A percentile compares a stretch with the other conserved stretches of the same genome.
These are phyloP conservation scores for Fraxinus velutina DNA, from an alignment of 305 asterid genomes.

Conservation along the genomic window DNA sequence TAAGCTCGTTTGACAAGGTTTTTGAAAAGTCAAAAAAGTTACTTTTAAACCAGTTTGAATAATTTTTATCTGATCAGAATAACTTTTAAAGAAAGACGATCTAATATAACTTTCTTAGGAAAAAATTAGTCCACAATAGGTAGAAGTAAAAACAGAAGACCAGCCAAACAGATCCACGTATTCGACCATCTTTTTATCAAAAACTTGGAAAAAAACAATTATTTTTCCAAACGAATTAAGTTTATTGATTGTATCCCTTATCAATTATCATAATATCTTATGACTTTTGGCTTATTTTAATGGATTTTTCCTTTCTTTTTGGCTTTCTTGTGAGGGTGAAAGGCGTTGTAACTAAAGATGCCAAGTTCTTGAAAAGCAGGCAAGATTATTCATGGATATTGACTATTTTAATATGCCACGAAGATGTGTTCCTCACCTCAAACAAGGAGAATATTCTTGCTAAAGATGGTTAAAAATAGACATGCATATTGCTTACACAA, in stretches of 20 bases:
- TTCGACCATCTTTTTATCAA: neutral
- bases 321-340: conserved; percentile 17
- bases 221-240: neutral
- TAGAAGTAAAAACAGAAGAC: neutral
- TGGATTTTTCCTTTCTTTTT: neutral
- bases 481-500: neutral
- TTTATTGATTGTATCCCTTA: neutral
- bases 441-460: conserved; percentile 28
- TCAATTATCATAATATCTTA: neutral
- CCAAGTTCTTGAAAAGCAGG: neutral
- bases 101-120: neutral
- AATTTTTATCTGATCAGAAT: neutral
- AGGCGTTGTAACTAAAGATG: conserved; percentile 15
- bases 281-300: conserved; percentile 3
- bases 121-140: neutral
- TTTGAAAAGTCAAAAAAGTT: neutral
- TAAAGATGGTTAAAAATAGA: conserved; percentile 7
- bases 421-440: conserved; percentile 16
- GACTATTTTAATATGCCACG: neutral
- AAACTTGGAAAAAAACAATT: neutral
- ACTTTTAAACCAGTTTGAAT: neutral
- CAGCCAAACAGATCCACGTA: neutral
- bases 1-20: neutral
- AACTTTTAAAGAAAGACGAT: neutral
- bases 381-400: neutral